Evolutionary conservation across 106 monocot genomes (phyloP), one percentile per base, ranked within the genome.

Genomic region (Cymbidium sinense): DNA sequence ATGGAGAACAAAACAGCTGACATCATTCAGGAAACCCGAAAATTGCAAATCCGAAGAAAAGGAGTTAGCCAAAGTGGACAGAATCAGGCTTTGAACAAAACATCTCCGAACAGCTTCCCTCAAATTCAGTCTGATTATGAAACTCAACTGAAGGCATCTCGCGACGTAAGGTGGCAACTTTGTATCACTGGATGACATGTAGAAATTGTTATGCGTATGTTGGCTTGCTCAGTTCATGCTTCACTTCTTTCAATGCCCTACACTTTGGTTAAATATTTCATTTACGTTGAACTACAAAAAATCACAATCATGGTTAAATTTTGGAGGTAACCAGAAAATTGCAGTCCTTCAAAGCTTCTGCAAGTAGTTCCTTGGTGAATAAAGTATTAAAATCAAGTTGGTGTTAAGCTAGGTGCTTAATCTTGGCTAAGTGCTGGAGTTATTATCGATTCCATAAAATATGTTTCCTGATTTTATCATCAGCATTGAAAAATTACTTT

Each of bases 121-220:
- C 86, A 84, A 65, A 75, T 62, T 71, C 81, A 67, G 76, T 44
- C 79, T 20, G 89, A 88, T 33, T 81, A 85, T 34, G 89, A 95
- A 75, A 88, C 82, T 18, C 95, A 92, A 75, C 77, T 95, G 77
- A 95, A 95, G 85, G 88, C 92, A 64, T 92, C 95, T 77, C 91
- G 91, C 74, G 86, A 95, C 72, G 95, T 95, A 89, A 89, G 94
- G 89, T 88, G 87, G 79, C 92, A 86, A 79, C 80, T 82, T 55
- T 81, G 76, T 84, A 82, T 79, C 64, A 64, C 64, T 27, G 9
- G 21, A 64, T 20, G 9, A 27, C 13, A 52, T 20, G 20, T 7
- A 3, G 15, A 67, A 23, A 87, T 81, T 47, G 88, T 94, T 64
- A 61, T 96, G 36, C 90, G 87, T 80, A 94, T 96, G 85, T 79